A percentile compares a stretch with the other conserved stretches of the same genome.
These are phyloP conservation scores for Irpex sp. DNA, from an alignment of 1,284 basidiomycete genomes.

Conservation along the genomic window DNA sequence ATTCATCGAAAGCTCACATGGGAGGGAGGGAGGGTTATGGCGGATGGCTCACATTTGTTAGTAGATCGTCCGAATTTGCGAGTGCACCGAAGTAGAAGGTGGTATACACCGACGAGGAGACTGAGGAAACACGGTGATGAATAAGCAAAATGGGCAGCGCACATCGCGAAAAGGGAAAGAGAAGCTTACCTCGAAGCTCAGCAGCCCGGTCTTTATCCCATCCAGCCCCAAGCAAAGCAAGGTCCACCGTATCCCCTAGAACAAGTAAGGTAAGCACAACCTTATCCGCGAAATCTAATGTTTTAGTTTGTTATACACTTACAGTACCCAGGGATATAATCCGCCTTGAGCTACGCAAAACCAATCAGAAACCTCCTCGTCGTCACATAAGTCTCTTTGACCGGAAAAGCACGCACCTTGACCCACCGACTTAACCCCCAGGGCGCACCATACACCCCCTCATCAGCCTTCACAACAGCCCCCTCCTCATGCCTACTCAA, in stretches of 20 bases:
- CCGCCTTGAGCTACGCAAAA: constrained; percentile 50
- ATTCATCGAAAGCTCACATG: no score
- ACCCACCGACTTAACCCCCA: constrained; percentile 60
- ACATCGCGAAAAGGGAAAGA: no score
- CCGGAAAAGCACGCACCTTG: constrained; percentile 44
- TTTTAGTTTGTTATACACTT: not conserved
- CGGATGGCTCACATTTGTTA: constrained; percentile 39
- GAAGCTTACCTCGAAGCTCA: constrained; percentile 62
- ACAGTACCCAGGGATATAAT: constrained; percentile 81
- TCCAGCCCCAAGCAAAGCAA: constrained; percentile 70
- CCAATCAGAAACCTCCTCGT: no score
- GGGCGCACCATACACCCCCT: constrained; percentile 60
- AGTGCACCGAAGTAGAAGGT: constrained; percentile 75
- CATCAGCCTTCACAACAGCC: constrained; percentile 73
- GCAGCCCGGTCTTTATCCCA: constrained; percentile 80
- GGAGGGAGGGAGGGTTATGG: no score
- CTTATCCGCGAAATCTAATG: not conserved
- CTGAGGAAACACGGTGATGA: constrained; percentile 32
- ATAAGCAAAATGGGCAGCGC: not conserved
- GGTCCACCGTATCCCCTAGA: constrained; percentile 62
- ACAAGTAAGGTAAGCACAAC: not conserved
- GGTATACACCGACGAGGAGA: constrained; percentile 69
- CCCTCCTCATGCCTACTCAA: constrained; percentile 59
- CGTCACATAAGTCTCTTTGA: no score
- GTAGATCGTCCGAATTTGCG: constrained; percentile 37